A percentile compares a stretch with the other conserved stretches of the same genome.
These are phyloP conservation scores for Infundibulicybe gibba DNA, from an alignment of 768 basidiomycete genomes.

Conservation along the genomic window DNA sequence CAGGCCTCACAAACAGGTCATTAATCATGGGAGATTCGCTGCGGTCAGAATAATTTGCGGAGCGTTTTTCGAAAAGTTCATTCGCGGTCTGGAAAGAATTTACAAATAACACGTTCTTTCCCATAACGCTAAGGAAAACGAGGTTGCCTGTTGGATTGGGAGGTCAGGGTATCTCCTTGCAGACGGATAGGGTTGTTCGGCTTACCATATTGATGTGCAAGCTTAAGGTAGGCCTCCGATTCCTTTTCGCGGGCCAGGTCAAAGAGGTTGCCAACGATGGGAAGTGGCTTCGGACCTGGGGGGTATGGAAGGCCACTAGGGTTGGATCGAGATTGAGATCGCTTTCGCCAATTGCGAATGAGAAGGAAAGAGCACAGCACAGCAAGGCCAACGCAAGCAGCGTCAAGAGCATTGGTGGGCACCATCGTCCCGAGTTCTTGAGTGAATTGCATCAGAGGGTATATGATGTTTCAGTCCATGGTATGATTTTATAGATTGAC, in stretches of 20 bases:
- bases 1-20: not conserved
- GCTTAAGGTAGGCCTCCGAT: conserved; percentile 33
- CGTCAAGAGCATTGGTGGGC: no score
- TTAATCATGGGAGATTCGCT: conserved; percentile 1
- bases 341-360: no score
- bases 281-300: conserved; percentile 52
- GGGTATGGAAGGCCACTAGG: conserved; percentile 33
- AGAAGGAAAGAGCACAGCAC: no score
- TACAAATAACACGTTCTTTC: conserved; percentile 43
- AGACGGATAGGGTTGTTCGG: not conserved
- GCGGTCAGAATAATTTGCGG: not conserved
- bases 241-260: conserved; percentile 39
- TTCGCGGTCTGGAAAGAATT: conserved; percentile 25
- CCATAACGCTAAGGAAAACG: conserved; percentile 48
- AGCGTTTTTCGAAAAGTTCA: not conserved
- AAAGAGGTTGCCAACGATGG: conserved; percentile 50
- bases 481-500: no score
- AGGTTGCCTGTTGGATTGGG: conserved; percentile 38
- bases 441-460: no score
- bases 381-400: no score
- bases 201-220: conserved; percentile 39
- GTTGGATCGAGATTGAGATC: conserved; percentile 7
- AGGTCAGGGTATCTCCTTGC: not conserved
- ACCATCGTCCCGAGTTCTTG: no score
- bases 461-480: no score